Percentiles rank a stretch among this genome's conserved stretches.
Evolutionary conservation across 208 protist species (phyloP).

Genomic region (Endotrypanum monterogeii): DNA sequence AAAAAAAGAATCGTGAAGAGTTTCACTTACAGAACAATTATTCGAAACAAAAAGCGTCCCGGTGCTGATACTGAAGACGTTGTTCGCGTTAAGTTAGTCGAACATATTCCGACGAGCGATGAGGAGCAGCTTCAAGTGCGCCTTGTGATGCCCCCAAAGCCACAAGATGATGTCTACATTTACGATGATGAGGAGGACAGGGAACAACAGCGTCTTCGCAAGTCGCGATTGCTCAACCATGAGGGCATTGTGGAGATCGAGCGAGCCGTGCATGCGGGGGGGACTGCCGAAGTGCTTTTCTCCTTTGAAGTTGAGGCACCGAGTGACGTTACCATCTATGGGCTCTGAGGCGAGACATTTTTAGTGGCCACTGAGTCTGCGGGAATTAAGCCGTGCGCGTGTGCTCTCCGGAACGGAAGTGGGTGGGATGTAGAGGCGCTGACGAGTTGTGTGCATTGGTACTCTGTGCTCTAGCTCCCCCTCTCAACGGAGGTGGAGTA

Average conservation of each 20-base stretch:
- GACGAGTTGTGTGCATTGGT: not conserved
- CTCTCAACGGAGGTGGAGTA: no score
- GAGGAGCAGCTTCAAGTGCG: conserved; percentile 36
- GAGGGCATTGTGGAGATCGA: conserved; percentile 34
- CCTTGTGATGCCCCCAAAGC: conserved; percentile 23
- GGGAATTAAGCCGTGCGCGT: not conserved
- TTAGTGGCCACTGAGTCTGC: not conserved
- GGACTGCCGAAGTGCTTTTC: conserved; percentile 26
- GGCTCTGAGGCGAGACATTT: conserved; percentile 4
- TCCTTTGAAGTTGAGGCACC: conserved; percentile 31
- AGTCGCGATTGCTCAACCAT: conserved; percentile 22
- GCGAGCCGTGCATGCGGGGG: conserved; percentile 21
- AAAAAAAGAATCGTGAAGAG: conserved; percentile 20
- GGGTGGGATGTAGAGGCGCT: not conserved
- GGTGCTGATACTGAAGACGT: conserved; percentile 5
- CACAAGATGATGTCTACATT: conserved; percentile 31
- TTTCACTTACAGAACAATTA: conserved; percentile 24
- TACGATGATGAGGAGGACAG: conserved; percentile 27
- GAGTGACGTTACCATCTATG: conserved; percentile 24
- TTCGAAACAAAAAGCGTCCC: conserved; percentile 31
- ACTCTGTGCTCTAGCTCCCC: not conserved
- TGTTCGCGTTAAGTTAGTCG: conserved; percentile 23
- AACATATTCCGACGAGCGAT: conserved; percentile 32
- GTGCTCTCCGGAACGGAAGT: not conserved
- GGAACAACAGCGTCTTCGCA: conserved; percentile 22